These are phyloP conservation scores for Filobasidium floriforme DNA, from an alignment of 768 basidiomycete genomes.

Conservation along the genomic window DNA sequence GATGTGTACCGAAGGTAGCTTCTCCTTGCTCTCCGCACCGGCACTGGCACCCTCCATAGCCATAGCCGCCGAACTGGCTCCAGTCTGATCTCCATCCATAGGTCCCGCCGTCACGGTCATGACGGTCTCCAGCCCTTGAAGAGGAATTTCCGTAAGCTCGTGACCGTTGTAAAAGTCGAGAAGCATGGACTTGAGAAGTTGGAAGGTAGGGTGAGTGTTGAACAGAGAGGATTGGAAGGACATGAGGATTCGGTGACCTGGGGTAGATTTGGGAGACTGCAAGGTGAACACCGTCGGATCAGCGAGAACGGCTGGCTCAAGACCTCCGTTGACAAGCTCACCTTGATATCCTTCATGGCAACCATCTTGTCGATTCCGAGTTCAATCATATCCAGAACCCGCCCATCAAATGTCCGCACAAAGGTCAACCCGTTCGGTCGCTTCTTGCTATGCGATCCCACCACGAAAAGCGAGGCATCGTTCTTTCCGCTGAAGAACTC, in stretches of 20 bases:
- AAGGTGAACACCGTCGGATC: neutral
- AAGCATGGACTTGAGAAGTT: constrained; percentile 84
- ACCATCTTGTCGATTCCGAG: constrained; percentile 75
- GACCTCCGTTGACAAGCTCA: constrained; percentile 43
- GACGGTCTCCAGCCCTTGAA: constrained; percentile 46
- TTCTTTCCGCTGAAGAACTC: constrained; percentile 93
- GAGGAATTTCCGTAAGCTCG: constrained; percentile 70
- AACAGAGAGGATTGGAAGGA: constrained; percentile 94
- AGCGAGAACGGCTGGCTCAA: neutral
- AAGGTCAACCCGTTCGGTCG: constrained; percentile 78
- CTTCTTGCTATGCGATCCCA: constrained; percentile 91
- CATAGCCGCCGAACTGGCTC: constrained; percentile 40
- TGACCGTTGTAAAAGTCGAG: constrained; percentile 82
- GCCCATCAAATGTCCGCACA: constrained; percentile 74
- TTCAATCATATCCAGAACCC: constrained; percentile 90
- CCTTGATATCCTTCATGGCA: constrained; percentile 77
- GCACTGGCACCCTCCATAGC: constrained; percentile 36
- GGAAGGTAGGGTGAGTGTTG: constrained; percentile 84
- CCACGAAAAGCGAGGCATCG: constrained; percentile 80
- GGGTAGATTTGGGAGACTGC: constrained; percentile 78
- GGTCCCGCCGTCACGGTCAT: constrained; percentile 37
- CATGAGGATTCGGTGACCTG: constrained; percentile 83
- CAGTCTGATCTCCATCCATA: constrained; percentile 27
- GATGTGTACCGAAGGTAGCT: constrained; percentile 76
- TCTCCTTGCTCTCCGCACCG: constrained; percentile 45